These are phyloP conservation scores for Fusarium sulawesiense DNA, from an alignment of 2,329 filamentous ascomycete species.

Conservation along the genomic window DNA sequence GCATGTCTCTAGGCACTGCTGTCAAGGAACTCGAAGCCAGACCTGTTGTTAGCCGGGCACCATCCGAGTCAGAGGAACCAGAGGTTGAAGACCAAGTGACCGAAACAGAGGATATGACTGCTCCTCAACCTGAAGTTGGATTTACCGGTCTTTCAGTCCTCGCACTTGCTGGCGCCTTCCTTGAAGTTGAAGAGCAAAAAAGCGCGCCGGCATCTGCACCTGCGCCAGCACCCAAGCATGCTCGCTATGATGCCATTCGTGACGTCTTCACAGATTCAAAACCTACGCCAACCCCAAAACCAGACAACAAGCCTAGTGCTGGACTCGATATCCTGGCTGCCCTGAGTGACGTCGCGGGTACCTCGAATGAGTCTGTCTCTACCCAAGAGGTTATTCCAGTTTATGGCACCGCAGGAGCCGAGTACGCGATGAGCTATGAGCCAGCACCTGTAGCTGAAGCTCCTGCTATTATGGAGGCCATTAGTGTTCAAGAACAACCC, in stretches of 20 bases:
- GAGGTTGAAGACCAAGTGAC: slow-evolving; percentile 41
- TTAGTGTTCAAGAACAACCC: slow-evolving; percentile 18
- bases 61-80: slow-evolving; percentile 46
- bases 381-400: slow-evolving; percentile 3
- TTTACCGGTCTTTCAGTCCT: slow-evolving; percentile 49
- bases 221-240: slow-evolving; percentile 44
- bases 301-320: slow-evolving; percentile 40
- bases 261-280: slow-evolving; percentile 56
- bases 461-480: slow-evolving; percentile 14
- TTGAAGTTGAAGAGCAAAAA: slow-evolving; percentile 46
- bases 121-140: slow-evolving; percentile 41
- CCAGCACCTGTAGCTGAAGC: slow-evolving; percentile 18
- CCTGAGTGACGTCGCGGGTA: slow-evolving; percentile 50
- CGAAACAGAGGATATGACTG: slow-evolving; percentile 38
- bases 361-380: slow-evolving; percentile 37
- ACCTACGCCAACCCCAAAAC: slow-evolving; percentile 45
- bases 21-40: slow-evolving; percentile 49
- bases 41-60: slow-evolving; percentile 44
- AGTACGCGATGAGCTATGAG: slow-evolving; percentile 22
- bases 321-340: slow-evolving; percentile 52
- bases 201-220: slow-evolving; percentile 40
- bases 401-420: slow-evolving; percentile 5
- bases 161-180: slow-evolving; percentile 49
- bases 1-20: slow-evolving; percentile 53
- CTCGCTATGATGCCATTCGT: slow-evolving; percentile 54